Percentiles rank a stretch among this genome's conserved stretches.
These are phyloP conservation scores for Diaporthe caulivora DNA, from an alignment of 2,329 filamentous ascomycete species.

Conservation along the genomic window DNA sequence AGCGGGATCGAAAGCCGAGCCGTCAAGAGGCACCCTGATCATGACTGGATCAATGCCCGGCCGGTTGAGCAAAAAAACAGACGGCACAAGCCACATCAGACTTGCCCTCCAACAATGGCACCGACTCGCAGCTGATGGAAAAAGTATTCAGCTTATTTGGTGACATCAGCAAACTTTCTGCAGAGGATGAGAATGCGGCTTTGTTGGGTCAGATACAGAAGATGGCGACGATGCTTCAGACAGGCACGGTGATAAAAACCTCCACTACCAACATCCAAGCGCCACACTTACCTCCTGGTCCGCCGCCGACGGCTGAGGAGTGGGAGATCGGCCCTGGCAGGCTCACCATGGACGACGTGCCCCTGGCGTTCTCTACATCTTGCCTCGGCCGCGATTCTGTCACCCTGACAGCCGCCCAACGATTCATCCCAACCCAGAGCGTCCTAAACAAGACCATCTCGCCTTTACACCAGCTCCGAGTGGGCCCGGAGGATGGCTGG, in stretches of 20 bases:
- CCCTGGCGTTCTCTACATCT: slow-evolving; percentile 2
- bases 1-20: background rate
- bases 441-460: slow-evolving; percentile 26
- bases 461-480: background rate
- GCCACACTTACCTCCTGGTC: background rate
- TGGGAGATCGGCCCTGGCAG: slow-evolving; percentile 33
- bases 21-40: background rate
- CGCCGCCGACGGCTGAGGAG: background rate
- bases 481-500: background rate
- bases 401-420: background rate
- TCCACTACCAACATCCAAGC: too few relatives aligned
- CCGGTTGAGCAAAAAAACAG: too few relatives aligned
- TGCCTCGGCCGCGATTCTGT: slow-evolving; percentile 18
- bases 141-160: slow-evolving; percentile 18
- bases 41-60: background rate
- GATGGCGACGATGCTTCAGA: background rate
- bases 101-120: too few relatives aligned
- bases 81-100: background rate
- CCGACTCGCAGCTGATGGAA: background rate
- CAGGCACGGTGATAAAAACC: background rate
- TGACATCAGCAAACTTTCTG: slow-evolving; percentile 10
- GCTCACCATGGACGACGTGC: background rate
- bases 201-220: background rate
- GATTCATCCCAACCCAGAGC: background rate
- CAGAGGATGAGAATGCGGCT: background rate